phyloP scores from a whole-genome alignment of 2,329 filamentous ascomycete species.

The Phialemonium atrogriseum region DNA sequence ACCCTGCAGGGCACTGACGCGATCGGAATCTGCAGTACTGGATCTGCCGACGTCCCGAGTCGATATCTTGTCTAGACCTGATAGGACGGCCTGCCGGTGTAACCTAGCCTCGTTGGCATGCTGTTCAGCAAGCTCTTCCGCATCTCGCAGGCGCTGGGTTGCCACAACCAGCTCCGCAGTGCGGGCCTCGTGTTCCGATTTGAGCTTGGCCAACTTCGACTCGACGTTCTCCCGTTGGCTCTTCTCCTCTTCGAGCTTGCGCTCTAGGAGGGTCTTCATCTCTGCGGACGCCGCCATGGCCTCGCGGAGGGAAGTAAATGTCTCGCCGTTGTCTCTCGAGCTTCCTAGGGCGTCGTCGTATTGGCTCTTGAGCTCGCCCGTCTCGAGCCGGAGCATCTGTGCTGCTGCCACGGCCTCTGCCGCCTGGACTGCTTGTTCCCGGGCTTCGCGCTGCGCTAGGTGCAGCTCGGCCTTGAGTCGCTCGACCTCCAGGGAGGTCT shows the following conservation, averaged over 20 bases:
- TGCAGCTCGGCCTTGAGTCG: slow-evolving; percentile 80
- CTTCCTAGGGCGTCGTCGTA: slow-evolving; percentile 60
- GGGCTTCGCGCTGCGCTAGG: slow-evolving; percentile 63
- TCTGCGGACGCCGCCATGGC: slow-evolving; percentile 73
- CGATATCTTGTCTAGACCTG: slow-evolving; percentile 69
- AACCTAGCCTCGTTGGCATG: slow-evolving; percentile 81
- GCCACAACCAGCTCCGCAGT: slow-evolving; percentile 68
- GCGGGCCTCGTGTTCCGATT: slow-evolving; percentile 73
- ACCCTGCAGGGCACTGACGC: slow-evolving; percentile 64
- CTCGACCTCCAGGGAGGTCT: slow-evolving; percentile 77
- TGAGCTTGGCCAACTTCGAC: slow-evolving; percentile 65
- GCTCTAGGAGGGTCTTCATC: slow-evolving; percentile 68
- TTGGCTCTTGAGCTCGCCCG: slow-evolving; percentile 63
- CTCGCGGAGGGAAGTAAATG: slow-evolving; percentile 66
- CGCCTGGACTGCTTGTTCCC: slow-evolving; percentile 72
- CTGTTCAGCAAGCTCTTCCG: slow-evolving; percentile 80
- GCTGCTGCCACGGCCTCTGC: slow-evolving; percentile 68
- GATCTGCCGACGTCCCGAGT: slow-evolving; percentile 41
- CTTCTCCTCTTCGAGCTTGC: slow-evolving; percentile 76
- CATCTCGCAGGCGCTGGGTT: slow-evolving; percentile 68
- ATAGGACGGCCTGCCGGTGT: slow-evolving; percentile 74
- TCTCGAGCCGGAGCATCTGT: slow-evolving; percentile 77
- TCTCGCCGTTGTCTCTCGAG: slow-evolving; percentile 59
- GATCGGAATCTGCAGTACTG: slow-evolving; percentile 49
- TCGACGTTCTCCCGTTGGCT: slow-evolving; percentile 67